Percentiles rank a stretch among this genome's conserved stretches.
Evolutionary conservation across 495 filamentous ascomycete species (phyloP).

Genomic region (Xylaria acuta): DNA sequence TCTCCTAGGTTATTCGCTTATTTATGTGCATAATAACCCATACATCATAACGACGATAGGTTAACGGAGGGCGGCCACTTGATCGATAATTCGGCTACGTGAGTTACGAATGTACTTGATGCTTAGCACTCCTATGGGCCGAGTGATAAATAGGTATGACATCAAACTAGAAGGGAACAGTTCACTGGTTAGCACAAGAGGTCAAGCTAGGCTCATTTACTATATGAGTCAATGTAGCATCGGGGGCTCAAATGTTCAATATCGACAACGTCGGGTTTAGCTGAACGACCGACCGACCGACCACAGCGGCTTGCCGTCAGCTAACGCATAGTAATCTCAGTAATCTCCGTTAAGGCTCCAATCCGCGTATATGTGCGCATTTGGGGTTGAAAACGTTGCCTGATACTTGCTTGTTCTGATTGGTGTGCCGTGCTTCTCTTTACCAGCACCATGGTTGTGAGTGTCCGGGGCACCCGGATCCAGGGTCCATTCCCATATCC

Average conservation of each 20-base stretch:
- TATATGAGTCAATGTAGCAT: not conserved
- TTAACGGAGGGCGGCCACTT: not conserved
- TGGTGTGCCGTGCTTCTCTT: not conserved
- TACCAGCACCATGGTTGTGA: slow-evolving; percentile 23
- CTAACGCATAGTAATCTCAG: slow-evolving; percentile 5
- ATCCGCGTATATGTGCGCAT: not conserved
- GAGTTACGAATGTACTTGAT: not conserved
- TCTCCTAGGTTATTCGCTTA: not conserved
- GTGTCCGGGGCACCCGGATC: not conserved
- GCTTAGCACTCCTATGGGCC: not conserved
- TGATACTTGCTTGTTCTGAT: not conserved
- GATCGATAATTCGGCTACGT: not conserved
- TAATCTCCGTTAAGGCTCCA: slow-evolving; percentile 2
- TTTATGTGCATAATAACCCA: not conserved
- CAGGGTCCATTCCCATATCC: not conserved
- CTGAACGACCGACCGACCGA: not conserved
- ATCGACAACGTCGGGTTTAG: not conserved
- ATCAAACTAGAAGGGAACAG: not conserved
- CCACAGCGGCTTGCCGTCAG: not conserved
- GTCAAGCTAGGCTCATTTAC: not conserved
- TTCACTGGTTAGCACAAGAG: not conserved
- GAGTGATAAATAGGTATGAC: not conserved
- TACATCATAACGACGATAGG: not conserved
- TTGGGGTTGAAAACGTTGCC: not conserved
- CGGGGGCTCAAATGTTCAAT: not conserved